phyloP scores from a whole-genome alignment of 2,329 filamentous ascomycete species.

The Colletotrichum cuscutae region DNA sequence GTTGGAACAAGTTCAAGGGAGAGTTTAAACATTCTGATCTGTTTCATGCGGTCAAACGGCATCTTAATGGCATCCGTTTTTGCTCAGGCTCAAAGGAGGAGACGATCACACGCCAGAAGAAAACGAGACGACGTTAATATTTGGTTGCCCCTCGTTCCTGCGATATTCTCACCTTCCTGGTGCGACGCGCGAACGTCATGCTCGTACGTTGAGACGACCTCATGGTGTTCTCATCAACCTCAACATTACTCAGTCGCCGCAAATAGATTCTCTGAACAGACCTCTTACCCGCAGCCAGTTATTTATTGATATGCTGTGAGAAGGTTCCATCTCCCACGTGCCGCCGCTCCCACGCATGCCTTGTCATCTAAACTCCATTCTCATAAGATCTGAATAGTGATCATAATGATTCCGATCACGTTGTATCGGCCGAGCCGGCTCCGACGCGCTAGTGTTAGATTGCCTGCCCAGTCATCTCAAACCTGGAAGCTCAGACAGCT shows the following conservation, averaged over 20 bases:
- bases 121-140: slow-evolving; percentile 11
- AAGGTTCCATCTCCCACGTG: neutral
- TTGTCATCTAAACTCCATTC: neutral
- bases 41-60: slow-evolving; percentile 31
- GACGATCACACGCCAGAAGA: neutral
- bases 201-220: neutral
- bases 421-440: slow-evolving; percentile 22
- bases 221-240: neutral
- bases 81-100: neutral
- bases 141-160: slow-evolving; percentile 7
- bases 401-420: neutral
- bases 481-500: slow-evolving; percentile 20
- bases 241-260: neutral
- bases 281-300: neutral
- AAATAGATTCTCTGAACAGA: neutral
- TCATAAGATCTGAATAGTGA: neutral
- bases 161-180: neutral
- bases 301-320: too few species aligned
- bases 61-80: neutral
- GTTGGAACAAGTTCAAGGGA: slow-evolving; percentile 22
- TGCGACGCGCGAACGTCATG: neutral
- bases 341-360: neutral
- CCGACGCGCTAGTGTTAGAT: neutral
- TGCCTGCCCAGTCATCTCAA: slow-evolving; percentile 17
- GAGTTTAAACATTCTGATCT: slow-evolving; percentile 15